A percentile compares a stretch with the other conserved stretches of the same genome.
phyloP scores from a whole-genome alignment of 805 yeast species.

The Grigorovia yakushimaensis region DNA sequence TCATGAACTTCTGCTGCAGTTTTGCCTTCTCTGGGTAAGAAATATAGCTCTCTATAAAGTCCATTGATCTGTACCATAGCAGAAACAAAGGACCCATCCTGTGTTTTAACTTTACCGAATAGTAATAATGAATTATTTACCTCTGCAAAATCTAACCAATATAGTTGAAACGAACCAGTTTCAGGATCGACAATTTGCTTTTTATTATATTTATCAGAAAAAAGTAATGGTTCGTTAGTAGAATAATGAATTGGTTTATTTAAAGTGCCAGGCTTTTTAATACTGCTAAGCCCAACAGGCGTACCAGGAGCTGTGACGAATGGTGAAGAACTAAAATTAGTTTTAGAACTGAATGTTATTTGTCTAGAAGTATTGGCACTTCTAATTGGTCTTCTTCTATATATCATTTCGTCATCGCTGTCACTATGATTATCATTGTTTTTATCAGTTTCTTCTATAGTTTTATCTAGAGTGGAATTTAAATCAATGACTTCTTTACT shows the following conservation, averaged over 20 bases:
- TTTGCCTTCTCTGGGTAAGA: slow-evolving; percentile 59
- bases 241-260: slow-evolving; percentile 6
- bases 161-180: slow-evolving; percentile 51
- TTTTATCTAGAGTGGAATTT: background rate
- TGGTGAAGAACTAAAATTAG: slow-evolving; percentile 19
- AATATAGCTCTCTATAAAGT: slow-evolving; percentile 59
- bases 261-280: slow-evolving; percentile 1
- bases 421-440: slow-evolving; percentile 30
- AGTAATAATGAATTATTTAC: slow-evolving; percentile 57
- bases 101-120: slow-evolving; percentile 69
- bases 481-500: background rate
- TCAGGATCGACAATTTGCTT: slow-evolving; percentile 30
- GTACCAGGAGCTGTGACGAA: slow-evolving; percentile 29
- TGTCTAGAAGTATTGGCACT: slow-evolving; percentile 20
- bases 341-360: slow-evolving; percentile 18
- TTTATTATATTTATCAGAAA: slow-evolving; percentile 15
- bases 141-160: slow-evolving; percentile 85
- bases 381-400: slow-evolving; percentile 24
- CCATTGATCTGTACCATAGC: slow-evolving; percentile 69
- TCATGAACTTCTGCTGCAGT: slow-evolving; percentile 61
- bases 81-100: slow-evolving; percentile 52
- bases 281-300: slow-evolving; percentile 9
- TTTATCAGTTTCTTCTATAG: slow-evolving; percentile 5
- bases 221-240: slow-evolving; percentile 5
- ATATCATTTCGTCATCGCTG: slow-evolving; percentile 25